phyloP scores from a whole-genome alignment of 2,329 filamentous ascomycete genomes.

The Exophiala sp. region DNA sequence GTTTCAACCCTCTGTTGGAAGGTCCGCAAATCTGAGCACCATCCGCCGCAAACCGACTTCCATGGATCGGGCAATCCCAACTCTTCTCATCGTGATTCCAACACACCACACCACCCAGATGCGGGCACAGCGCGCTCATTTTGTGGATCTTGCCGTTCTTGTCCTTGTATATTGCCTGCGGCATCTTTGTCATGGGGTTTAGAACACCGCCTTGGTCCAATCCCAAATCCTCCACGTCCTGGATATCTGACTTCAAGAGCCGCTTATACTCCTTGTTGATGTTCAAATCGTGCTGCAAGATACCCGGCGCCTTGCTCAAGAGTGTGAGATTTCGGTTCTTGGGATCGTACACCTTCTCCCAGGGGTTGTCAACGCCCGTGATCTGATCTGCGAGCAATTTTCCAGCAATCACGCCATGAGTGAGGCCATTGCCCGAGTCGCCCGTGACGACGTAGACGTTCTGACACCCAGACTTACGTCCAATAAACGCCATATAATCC shows the following conservation, averaged over 20 bases:
- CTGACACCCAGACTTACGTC: slow-evolving; percentile 51
- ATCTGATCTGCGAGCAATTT: slow-evolving; percentile 55
- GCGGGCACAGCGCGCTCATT: slow-evolving; percentile 55
- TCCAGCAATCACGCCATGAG: slow-evolving; percentile 54
- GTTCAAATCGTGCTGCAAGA: slow-evolving; percentile 52
- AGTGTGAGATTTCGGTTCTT: slow-evolving; percentile 44
- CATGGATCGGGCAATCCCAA: slow-evolving; percentile 54
- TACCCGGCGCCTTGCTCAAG: slow-evolving; percentile 43
- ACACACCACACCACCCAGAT: slow-evolving; percentile 54
- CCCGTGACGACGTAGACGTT: slow-evolving; percentile 55
- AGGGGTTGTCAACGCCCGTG: slow-evolving; percentile 47
- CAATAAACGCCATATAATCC: slow-evolving; percentile 56
- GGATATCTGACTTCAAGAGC: slow-evolving; percentile 52
- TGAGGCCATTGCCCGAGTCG: slow-evolving; percentile 57
- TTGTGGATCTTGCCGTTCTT: slow-evolving; percentile 50
- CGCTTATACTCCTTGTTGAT: slow-evolving; percentile 58
- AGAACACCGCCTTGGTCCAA: slow-evolving; percentile 52
- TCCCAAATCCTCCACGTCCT: slow-evolving; percentile 54
- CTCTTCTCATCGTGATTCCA: slow-evolving; percentile 55
- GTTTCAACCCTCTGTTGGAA: slow-evolving; percentile 28
- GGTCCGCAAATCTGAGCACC: slow-evolving; percentile 42
- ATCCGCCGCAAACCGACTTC: slow-evolving; percentile 42
- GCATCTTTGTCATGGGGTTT: slow-evolving; percentile 44
- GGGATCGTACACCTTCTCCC: slow-evolving; percentile 51
- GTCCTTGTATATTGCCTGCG: slow-evolving; percentile 56